Conservation (phyloP, 306 rosid genomes). For the Vicia sativa region DNA sequence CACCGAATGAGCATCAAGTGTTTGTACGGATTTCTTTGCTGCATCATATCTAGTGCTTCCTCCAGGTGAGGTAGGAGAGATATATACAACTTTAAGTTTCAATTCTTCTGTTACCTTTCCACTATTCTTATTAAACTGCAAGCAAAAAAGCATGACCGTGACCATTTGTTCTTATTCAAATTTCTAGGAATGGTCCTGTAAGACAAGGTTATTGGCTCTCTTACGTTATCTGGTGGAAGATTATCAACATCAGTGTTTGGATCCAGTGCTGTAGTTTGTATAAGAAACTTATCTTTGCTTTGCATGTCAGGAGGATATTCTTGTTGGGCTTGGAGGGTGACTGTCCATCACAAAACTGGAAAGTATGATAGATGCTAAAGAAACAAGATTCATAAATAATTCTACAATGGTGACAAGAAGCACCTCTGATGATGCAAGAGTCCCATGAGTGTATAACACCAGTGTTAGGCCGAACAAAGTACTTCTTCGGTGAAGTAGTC, state of each 20-base stretch:
- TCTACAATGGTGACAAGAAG: conserved; percentile 29
- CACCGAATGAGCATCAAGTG: conserved; percentile 60
- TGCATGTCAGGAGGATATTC: conserved; percentile 82
- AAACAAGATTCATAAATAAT: background rate
- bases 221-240: conserved; percentile 77
- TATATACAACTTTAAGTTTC: conserved; percentile 79
- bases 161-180: conserved; percentile 21
- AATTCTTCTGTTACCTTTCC: conserved; percentile 76
- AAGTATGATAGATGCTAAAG: conserved; percentile 27
- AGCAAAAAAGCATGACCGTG: conserved; percentile 23
- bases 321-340: conserved; percentile 87
- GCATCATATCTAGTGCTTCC: conserved; percentile 66
- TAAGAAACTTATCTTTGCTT: conserved; percentile 86
- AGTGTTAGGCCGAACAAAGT: conserved; percentile 91
- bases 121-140: conserved; percentile 79
- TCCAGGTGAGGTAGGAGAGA: conserved; percentile 48
- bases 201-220: conserved; percentile 42
- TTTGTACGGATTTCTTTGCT: conserved; percentile 46
- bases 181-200: conserved; percentile 21
- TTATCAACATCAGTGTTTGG: conserved; percentile 72
- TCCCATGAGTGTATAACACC: conserved; percentile 85
- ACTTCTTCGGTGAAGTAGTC: conserved; percentile 95
- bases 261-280: conserved; percentile 77
- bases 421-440: conserved; percentile 88
- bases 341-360: conserved; percentile 53